Evolutionary conservation across 768 basidiomycete genomes (phyloP).

Genomic region (Calocera viscosa): DNA sequence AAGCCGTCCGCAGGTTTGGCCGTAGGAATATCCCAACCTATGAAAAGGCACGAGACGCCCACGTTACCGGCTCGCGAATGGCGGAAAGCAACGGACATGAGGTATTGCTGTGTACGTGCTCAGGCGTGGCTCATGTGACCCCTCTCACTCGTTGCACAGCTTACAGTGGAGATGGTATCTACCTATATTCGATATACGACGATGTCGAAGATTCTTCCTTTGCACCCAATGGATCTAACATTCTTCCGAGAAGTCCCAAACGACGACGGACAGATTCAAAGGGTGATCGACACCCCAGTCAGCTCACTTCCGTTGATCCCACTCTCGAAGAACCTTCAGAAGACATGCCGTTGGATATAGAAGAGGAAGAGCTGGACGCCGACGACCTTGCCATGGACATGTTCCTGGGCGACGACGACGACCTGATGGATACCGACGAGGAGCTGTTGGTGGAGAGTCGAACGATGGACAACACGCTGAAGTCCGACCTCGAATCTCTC

Average conservation of each 20-base stretch:
- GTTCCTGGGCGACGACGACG: constrained; percentile 22
- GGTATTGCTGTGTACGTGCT: constrained; percentile 50
- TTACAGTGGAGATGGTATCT: constrained; percentile 58
- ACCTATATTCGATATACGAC: constrained; percentile 61
- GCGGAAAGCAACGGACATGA: constrained; percentile 61
- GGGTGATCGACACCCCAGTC: constrained; percentile 12
- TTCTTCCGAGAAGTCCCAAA: constrained; percentile 9
- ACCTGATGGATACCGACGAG: constrained; percentile 26
- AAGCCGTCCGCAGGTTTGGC: constrained; percentile 74
- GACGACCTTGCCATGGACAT: constrained; percentile 10
- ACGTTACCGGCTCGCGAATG: constrained; percentile 67
- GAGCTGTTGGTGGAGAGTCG: constrained; percentile 25
- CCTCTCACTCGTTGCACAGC: constrained; percentile 33
- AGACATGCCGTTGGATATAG: constrained; percentile 6
- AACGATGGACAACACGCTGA: constrained; percentile 21
- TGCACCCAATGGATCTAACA: neutral
- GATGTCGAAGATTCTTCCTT: constrained; percentile 30
- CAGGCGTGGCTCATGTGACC: neutral
- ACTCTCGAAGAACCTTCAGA: constrained; percentile 1
- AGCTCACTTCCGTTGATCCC: neutral
- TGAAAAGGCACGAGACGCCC: constrained; percentile 36
- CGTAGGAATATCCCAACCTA: constrained; percentile 30
- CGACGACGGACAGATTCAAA: constrained; percentile 13
- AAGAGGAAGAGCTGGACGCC: constrained; percentile 14
- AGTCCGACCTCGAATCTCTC: constrained; percentile 11